Base-by-base conservation (phyloP, 495 filamentous ascomycete species). In the Lindgomyces ingoldianus region DNA sequence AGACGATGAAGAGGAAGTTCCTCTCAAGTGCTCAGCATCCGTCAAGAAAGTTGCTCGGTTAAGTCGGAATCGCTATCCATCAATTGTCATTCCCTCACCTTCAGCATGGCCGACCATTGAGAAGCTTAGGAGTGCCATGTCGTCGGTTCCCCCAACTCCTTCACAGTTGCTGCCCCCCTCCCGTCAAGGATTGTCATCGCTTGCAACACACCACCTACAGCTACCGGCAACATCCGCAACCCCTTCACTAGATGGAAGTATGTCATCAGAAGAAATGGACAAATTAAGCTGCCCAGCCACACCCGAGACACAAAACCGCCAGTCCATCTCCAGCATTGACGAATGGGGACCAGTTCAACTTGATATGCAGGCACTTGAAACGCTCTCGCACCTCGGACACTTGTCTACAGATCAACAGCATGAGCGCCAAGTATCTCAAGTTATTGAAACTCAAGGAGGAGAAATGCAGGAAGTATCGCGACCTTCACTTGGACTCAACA, bases 241-340 rank as follows among this genome's bases (percentile, higher is more conserved):
- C 8, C 92, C 92, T 6, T 96, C 92, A 10, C 83, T 97, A 2
- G 91, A 96, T 80, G 92, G 91, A 9, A 95, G 91, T 76, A 73
- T 92, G 42, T 87, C 86, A 18, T 95, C 91, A 8, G 91, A 96
- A 66, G 91, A 95, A 69, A 81, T 92, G 75, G 90, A 89, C 6
- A 79, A 80, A 52, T 80, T 91, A 58, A 93, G 88, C 69, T 89
- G 88, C 21, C 90, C 93, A 4, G 83, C 87, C 4, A 97, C 92
- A 8, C 92, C 92, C 19, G 82, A 91, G 49, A 78, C 89, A 33
- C 84, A 84, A 26, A 30, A 54, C n/a, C 58, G 65, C 19, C 30
- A 56, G 24, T 80, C 81, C 29, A 73, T 82, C 48, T 81, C 83
- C 4, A 80, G 80, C 57, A 78, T 72, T 45, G 45, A 78, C 22